phyloP scores from a whole-genome alignment of 768 basidiomycete genomes.

The Hygrophorus russula region DNA sequence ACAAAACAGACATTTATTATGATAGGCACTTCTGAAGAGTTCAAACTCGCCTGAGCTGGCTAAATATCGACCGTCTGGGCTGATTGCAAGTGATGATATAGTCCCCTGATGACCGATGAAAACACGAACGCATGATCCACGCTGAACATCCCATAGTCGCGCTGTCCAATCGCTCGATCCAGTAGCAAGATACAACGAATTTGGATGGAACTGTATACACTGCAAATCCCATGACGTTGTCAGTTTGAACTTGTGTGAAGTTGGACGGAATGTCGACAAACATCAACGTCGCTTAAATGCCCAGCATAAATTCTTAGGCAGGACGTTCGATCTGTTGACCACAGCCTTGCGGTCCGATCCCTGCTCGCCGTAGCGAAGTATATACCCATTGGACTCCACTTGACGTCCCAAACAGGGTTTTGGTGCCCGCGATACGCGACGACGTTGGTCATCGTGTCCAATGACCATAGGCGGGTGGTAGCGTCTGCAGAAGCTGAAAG shows the following conservation, averaged over 20 bases:
- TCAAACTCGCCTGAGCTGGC: constrained; percentile 66
- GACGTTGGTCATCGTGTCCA: constrained; percentile 89
- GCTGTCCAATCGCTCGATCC: constrained; percentile 96
- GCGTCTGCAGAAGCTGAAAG: constrained; percentile 90
- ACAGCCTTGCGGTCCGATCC: constrained; percentile 88
- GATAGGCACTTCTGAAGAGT: constrained; percentile 1
- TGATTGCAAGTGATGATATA: constrained; percentile 77
- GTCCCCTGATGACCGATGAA: constrained; percentile 93
- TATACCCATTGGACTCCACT: constrained; percentile 98
- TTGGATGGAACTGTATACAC: constrained; percentile 96
- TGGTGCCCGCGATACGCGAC: constrained; percentile 94
- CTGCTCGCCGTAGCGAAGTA: constrained; percentile 96
- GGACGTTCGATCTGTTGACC: constrained; percentile 87
- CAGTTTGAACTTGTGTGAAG: constrained; percentile 1
- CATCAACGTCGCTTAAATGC: constrained; percentile 94
- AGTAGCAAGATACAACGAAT: constrained; percentile 93
- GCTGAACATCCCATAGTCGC: constrained; percentile 96
- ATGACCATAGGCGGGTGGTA: constrained; percentile 85
- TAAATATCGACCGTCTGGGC: constrained; percentile 88
- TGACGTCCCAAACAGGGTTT: constrained; percentile 97
- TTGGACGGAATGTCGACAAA: constrained; percentile 30
- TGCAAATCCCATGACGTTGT: constrained; percentile 18
- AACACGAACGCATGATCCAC: constrained; percentile 85
- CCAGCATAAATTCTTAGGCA: constrained; percentile 90
- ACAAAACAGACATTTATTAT: background rate